Evolutionary conservation across 2,329 filamentous ascomycete genomes (phyloP).

Genomic region (Fusarium torreyae): DNA sequence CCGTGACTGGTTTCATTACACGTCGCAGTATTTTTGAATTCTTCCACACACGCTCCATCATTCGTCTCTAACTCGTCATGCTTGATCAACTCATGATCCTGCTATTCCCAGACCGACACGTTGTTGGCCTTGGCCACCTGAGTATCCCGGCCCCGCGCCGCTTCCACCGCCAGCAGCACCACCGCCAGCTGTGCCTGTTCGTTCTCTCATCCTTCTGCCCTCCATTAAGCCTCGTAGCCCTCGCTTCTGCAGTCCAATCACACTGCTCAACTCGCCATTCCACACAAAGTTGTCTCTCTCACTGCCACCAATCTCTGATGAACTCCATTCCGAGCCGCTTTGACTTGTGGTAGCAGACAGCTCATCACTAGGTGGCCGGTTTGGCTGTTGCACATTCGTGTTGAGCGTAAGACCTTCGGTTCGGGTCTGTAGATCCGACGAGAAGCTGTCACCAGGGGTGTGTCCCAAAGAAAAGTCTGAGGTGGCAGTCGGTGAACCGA

Average conservation of each 20-base stretch:
- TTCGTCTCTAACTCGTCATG: conserved; percentile 3
- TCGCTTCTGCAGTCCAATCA: conserved; percentile 95
- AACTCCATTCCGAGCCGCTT: conserved; percentile 71
- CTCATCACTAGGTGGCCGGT: conserved; percentile 63
- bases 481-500: conserved; percentile 54
- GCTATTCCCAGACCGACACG: conserved; percentile 70
- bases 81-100: conserved; percentile 55
- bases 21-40: conserved; percentile 37
- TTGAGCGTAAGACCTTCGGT: conserved; percentile 65
- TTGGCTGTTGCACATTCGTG: conserved; percentile 57
- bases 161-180: conserved; percentile 37
- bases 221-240: conserved; percentile 95
- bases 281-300: conserved; percentile 73
- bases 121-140: conserved; percentile 49
- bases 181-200: conserved; percentile 66
- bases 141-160: conserved; percentile 33
- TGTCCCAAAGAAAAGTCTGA: conserved; percentile 55
- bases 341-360: conserved; percentile 66
- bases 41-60: conserved; percentile 18
- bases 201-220: conserved; percentile 85
- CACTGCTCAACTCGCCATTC: conserved; percentile 85
- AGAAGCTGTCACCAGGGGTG: conserved; percentile 50
- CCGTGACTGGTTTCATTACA: conserved; percentile 47
- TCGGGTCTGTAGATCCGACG: conserved; percentile 53
- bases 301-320: conserved; percentile 66